Percentiles rank a stretch among this genome's conserved stretches.
phyloP scores from a whole-genome alignment of 768 basidiomycete genomes.

The Suillus discolor region DNA sequence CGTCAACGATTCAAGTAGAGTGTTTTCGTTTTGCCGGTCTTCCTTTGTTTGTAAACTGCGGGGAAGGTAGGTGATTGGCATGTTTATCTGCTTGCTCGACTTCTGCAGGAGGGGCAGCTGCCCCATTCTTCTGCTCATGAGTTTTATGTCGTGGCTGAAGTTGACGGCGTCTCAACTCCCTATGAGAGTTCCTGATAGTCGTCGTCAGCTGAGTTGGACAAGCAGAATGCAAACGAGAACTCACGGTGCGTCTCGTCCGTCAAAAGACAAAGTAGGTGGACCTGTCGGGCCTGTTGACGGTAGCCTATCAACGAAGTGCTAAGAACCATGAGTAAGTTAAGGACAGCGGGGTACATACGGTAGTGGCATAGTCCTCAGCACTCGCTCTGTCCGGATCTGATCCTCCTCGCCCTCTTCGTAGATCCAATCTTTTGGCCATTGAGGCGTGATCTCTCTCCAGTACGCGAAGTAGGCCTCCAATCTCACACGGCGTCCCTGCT shows the following conservation, averaged over 20 bases:
- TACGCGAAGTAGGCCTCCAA: conserved; percentile 31
- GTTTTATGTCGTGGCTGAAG: neutral
- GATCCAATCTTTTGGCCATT: conserved; percentile 29
- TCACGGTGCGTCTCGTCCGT: neutral
- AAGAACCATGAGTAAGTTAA: neutral
- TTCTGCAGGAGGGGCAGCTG: neutral
- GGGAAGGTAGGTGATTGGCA: neutral
- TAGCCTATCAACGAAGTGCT: neutral
- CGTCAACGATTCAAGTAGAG: neutral
- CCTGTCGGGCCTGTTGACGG: neutral
- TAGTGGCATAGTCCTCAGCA: neutral
- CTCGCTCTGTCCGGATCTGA: neutral
- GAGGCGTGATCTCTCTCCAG: conserved; percentile 28
- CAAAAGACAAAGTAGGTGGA: neutral
- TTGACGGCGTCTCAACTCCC: neutral
- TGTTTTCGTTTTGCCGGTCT: neutral
- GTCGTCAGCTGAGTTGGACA: neutral
- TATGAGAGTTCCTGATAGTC: neutral
- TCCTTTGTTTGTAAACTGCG: neutral
- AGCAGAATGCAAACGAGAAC: neutral
- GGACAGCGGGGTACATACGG: neutral
- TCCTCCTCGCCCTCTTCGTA: conserved; percentile 13
- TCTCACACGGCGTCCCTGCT: conserved; percentile 26
- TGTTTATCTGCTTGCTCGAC: neutral
- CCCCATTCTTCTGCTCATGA: neutral